Evolutionary conservation across 1,139 yeast genomes (phyloP).

Genomic region (Magnusiomyces ingens): DNA sequence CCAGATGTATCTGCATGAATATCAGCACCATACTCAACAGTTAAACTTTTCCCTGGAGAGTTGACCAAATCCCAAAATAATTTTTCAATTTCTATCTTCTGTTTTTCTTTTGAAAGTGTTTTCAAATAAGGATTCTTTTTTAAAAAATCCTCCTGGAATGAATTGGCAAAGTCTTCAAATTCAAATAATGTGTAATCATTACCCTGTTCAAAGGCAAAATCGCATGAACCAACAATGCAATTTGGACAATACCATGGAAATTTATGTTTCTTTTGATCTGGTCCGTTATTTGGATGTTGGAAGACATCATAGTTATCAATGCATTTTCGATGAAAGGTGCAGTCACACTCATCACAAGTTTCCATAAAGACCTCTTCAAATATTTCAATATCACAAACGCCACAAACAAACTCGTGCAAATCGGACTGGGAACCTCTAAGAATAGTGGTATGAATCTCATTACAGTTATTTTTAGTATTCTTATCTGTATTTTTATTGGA

Average conservation of each 20-base stretch:
- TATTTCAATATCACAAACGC: slow-evolving; percentile 13
- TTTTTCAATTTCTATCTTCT: slow-evolving; percentile 26
- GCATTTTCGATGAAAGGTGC: slow-evolving; percentile 12
- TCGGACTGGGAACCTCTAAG: neutral
- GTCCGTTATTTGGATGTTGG: neutral
- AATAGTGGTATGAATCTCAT: neutral
- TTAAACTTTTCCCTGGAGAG: slow-evolving; percentile 35
- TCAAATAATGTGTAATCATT: slow-evolving; percentile 52
- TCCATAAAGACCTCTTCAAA: neutral
- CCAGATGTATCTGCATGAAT: slow-evolving; percentile 44
- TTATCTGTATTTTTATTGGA: neutral
- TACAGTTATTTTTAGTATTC: neutral
- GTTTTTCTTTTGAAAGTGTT: slow-evolving; percentile 16
- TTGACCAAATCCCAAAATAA: slow-evolving; percentile 38
- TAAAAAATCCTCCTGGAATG: slow-evolving; percentile 40
- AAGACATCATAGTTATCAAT: slow-evolving; percentile 9
- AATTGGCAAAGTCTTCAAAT: slow-evolving; percentile 52
- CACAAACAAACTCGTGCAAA: slow-evolving; percentile 10
- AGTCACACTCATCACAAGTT: slow-evolving; percentile 12
- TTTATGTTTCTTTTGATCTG: neutral
- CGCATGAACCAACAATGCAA: slow-evolving; percentile 81
- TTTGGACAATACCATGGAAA: slow-evolving; percentile 66
- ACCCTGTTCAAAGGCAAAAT: slow-evolving; percentile 81
- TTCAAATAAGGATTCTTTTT: slow-evolving; percentile 43
- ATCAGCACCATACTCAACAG: slow-evolving; percentile 46